Base-by-base conservation (phyloP, 768 basidiomycete genomes). In the Tulasnella sp. region DNA sequence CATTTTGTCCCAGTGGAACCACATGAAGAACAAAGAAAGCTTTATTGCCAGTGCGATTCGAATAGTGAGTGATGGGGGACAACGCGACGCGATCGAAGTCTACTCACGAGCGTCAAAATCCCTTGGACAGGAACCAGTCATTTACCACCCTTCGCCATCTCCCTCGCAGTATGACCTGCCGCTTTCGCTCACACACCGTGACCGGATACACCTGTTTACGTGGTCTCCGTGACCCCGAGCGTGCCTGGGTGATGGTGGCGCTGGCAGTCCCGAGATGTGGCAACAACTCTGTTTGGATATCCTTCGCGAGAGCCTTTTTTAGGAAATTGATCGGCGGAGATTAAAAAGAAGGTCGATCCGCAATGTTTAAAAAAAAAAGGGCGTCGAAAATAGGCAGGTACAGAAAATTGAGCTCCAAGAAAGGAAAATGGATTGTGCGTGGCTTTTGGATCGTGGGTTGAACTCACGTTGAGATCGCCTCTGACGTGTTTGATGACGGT, bases 381-480 rank as follows among this genome's bases (percentile, higher is more conserved):
- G 5, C 7, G 15, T 38, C 15, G 7, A 38, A 38, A 38, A 7
- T 5, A 38, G 34, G 34, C 15, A 38, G 15, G 34, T 38, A 38
- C 15, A 15, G 9, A 3, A 52, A 53, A 32, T 13, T 23, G 38
- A 41, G 32, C 52, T 23, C 42, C 52, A 30, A 26, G 38, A n/a
- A 11, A 17, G 34, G 24, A 34, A 48, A 32, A 19, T 53, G 32
- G 52, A 34, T 51, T 5, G 34, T 30, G 32, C 29, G 51, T n/a
- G n/a, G n/a, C n/a, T n/a, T n/a, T n/a, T n/a, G n/a, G n/a, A n/a
- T n/a, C n/a, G n/a, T n/a, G n/a, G n/a, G n/a, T n/a, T n/a, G 19
- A 9, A 53, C 51, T 26, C 41, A 53, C 51, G 27, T 53, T 30
- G 51, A 53, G 51, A 32, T 53, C 51, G 51, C 51, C 51, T 32